Base-by-base conservation (phyloP, 176 grass and related monocot genomes). In the Saccharum officinarum region DNA sequence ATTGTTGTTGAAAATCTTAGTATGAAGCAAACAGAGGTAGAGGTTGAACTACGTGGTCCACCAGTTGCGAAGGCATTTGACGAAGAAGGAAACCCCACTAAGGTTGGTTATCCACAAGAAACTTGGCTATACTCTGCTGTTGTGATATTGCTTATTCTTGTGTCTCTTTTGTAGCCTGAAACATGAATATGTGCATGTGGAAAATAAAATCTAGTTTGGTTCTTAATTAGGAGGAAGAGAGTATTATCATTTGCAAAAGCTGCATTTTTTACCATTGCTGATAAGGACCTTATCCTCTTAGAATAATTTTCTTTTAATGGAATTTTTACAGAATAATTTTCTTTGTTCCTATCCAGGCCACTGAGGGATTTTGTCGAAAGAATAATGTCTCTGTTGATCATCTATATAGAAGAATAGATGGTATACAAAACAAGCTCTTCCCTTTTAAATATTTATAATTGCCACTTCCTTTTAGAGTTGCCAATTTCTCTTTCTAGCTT, bases 61-160 rank as follows among this genome's bases (percentile, higher is more conserved):
- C 93, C 95, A 80, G 91, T 89, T 85, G 59, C 91, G 26, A 98
- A 95, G 77, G 93, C 95, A 87, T 98, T 98, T 90, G 93, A 90
- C 65, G 44, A 74, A 50, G 87, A 98, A 75, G 95, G 95, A 77
- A 98, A 90, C 11, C 93, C 91, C 81, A 95, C 87, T 69, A 95
- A 98, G 93, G 95, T 98, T 78, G 46, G 67, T 74, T 69, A 91
- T 89, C 40, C 23, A 34, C 13, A 40, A 77, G 75, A 73, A 80
- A 71, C 55, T 86, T 25, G 10, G 59, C 23, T 57, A 37, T 85
- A 44, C 28, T 75, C 69, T 79, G 52, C 45, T 54, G 26, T 71
- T 86, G 49, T 85, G 50, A 26, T 69, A 62, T 73, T 86, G 15
- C 26, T 44, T 88, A 85, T 70, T 69, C 46, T 33, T 83, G 57